phyloP scores from a whole-genome alignment of 495 filamentous ascomycete species.

The Penicillium simplicissimum region DNA sequence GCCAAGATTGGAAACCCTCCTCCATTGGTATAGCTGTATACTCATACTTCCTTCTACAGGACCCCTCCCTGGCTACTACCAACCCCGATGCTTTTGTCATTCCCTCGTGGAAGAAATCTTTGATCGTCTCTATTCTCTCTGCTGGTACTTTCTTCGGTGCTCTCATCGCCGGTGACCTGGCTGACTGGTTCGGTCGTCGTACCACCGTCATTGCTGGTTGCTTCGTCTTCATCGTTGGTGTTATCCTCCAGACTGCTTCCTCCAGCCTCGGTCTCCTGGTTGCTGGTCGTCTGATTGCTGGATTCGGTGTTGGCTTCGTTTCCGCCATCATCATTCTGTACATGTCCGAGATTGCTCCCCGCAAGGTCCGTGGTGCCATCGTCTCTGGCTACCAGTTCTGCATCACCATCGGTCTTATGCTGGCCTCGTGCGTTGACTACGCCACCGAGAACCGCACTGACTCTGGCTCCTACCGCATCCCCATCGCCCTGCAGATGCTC shows the following conservation, averaged over 20 bases:
- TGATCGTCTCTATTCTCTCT: slow-evolving; percentile 74
- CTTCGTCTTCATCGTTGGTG: slow-evolving; percentile 62
- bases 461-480: slow-evolving; percentile 70
- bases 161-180: slow-evolving; percentile 66
- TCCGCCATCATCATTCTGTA: slow-evolving; percentile 75
- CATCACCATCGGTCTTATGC: slow-evolving; percentile 70
- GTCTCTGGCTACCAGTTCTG: slow-evolving; percentile 72
- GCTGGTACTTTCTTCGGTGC: slow-evolving; percentile 77
- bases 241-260: slow-evolving; percentile 60
- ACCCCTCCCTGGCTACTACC: slow-evolving; percentile 19
- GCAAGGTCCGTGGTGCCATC: slow-evolving; percentile 66
- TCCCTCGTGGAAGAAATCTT: slow-evolving; percentile 52
- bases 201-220: slow-evolving; percentile 68
- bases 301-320: slow-evolving; percentile 73
- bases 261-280: slow-evolving; percentile 55
- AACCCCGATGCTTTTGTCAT: slow-evolving; percentile 40
- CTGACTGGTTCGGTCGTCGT: slow-evolving; percentile 68
- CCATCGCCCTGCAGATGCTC: slow-evolving; percentile 65
- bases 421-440: slow-evolving; percentile 73
- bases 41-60: background rate
- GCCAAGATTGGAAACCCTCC: background rate
- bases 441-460: slow-evolving; percentile 59
- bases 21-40: background rate
- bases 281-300: slow-evolving; percentile 69
- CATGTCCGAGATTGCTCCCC: slow-evolving; percentile 66